Conservation (phyloP, 371 early-diverging fungal species). For the Mucor velutinosus region DNA sequence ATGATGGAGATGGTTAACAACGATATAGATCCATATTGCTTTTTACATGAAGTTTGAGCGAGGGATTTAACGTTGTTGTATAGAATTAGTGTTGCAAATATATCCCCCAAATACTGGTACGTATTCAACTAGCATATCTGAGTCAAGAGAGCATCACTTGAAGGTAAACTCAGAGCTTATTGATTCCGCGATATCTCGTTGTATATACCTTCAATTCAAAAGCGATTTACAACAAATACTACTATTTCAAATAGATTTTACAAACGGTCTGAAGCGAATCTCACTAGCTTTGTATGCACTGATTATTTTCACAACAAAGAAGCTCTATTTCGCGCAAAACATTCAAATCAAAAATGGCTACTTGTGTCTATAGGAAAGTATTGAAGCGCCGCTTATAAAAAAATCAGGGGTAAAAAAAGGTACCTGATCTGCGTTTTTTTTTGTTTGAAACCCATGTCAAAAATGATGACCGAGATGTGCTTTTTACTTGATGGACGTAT, state of each 20-base stretch:
- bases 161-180: too few relatives aligned
- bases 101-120: too few relatives aligned
- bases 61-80: too few relatives aligned
- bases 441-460: neutral
- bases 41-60: too few relatives aligned
- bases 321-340: neutral
- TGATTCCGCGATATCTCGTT: neutral
- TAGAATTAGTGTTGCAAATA: too few relatives aligned
- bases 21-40: too few relatives aligned
- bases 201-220: neutral
- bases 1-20: too few relatives aligned
- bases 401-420: neutral
- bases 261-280: neutral
- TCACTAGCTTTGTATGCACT: neutral
- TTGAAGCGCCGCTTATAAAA: neutral
- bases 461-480: too few relatives aligned
- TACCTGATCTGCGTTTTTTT: neutral
- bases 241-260: neutral
- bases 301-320: neutral
- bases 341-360: neutral
- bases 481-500: neutral
- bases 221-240: neutral
- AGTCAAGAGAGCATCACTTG: too few relatives aligned
- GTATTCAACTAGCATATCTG: too few relatives aligned
- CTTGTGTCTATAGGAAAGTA: neutral